Evolutionary conservation across 768 basidiomycete genomes (phyloP).

Genomic region (Psilocybe subaeruginosa): DNA sequence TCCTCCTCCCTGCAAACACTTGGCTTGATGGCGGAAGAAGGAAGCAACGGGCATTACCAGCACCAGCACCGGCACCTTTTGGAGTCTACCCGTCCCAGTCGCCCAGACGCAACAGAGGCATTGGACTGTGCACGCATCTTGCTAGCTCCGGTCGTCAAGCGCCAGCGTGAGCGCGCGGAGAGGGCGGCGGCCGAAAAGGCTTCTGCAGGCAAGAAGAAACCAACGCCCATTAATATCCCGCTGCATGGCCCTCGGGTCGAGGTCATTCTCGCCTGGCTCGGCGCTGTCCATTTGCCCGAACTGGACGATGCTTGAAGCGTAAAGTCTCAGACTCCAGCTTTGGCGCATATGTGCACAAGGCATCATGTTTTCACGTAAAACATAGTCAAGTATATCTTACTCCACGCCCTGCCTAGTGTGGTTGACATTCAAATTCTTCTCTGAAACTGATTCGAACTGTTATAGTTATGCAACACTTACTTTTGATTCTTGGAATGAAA

Average conservation of each 20-base stretch:
- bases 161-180: constrained; percentile 62
- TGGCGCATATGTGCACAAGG: no score
- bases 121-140: constrained; percentile 75
- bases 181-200: constrained; percentile 54
- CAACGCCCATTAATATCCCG: constrained; percentile 75
- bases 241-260: constrained; percentile 87
- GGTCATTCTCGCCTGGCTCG: constrained; percentile 84
- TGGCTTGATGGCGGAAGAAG: neutral
- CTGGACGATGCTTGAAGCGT: constrained; percentile 44
- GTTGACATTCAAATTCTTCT: no score
- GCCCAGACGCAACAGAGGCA: constrained; percentile 50
- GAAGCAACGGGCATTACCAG: neutral
- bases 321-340: neutral
- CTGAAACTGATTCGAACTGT: no score
- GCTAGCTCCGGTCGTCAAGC: constrained; percentile 67
- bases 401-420: no score
- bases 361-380: no score
- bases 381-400: no score
- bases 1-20: constrained; percentile 13
- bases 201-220: constrained; percentile 52
- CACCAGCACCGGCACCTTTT: neutral
- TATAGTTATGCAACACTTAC: no score
- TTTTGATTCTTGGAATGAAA: no score
- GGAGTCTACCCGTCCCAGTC: constrained; percentile 14
- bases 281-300: constrained; percentile 77